A percentile compares a stretch with the other conserved stretches of the same genome.
phyloP scores from a whole-genome alignment of 768 basidiomycete genomes.

The Boletus insuetus region DNA sequence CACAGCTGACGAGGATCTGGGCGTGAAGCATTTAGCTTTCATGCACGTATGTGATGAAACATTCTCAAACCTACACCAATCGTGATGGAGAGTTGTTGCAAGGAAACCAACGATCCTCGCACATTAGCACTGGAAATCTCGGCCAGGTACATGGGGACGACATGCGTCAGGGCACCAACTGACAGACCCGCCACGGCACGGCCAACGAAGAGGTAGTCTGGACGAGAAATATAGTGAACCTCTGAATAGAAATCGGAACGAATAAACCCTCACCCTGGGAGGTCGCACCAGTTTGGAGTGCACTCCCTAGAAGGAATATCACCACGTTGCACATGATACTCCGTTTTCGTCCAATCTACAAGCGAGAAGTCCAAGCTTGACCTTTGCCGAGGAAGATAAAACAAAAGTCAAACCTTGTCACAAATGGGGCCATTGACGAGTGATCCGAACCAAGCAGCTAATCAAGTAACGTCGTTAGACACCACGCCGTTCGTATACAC shows the following conservation, averaged over 20 bases:
- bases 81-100: slow-evolving; percentile 37
- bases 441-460: slow-evolving; percentile 33
- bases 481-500: background rate
- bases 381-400: background rate
- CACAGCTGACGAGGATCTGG: slow-evolving; percentile 34
- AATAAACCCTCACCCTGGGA: slow-evolving; percentile 10
- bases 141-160: slow-evolving; percentile 35
- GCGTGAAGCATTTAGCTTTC: background rate
- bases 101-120: slow-evolving; percentile 36
- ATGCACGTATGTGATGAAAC: background rate
- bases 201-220: slow-evolving; percentile 29
- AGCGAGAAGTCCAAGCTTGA: background rate
- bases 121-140: slow-evolving; percentile 39
- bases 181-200: slow-evolving; percentile 23
- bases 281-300: slow-evolving; percentile 32
- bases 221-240: background rate
- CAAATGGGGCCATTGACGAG: slow-evolving; percentile 31
- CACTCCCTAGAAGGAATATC: slow-evolving; percentile 30
- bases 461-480: slow-evolving; percentile 5
- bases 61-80: slow-evolving; percentile 28
- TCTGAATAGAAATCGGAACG: background rate
- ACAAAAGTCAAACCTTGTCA: slow-evolving; percentile 22
- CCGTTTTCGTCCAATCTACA: slow-evolving; percentile 28
- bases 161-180: slow-evolving; percentile 22
- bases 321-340: slow-evolving; percentile 28